Evolutionary conservation across 2,329 filamentous ascomycete genomes (phyloP).

Genomic region (Alternaria tenuissima): DNA sequence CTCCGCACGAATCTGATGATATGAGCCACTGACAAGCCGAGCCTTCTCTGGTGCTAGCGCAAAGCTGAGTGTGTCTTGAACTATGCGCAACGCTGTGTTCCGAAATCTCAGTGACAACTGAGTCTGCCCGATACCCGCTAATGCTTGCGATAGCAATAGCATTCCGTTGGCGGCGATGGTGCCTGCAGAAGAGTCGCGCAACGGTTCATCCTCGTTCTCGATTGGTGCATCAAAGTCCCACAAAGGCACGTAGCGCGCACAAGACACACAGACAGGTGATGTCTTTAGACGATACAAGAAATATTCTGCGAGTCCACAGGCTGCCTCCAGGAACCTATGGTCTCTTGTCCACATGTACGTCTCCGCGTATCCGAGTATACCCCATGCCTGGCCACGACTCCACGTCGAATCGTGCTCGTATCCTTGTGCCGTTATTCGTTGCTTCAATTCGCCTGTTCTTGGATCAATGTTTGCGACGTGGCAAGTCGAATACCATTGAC

Average conservation of each 20-base stretch:
- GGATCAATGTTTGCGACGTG: conserved; percentile 57
- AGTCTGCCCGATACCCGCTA: conserved; percentile 45
- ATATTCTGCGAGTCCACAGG: conserved; percentile 54
- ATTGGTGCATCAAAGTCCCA: conserved; percentile 61
- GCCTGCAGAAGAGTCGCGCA: conserved; percentile 54
- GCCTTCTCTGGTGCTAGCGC: conserved; percentile 37
- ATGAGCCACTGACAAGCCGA: conserved; percentile 19
- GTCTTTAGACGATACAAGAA: conserved; percentile 53
- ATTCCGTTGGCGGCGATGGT: conserved; percentile 53
- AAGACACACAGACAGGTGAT: conserved; percentile 18
- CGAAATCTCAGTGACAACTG: conserved; percentile 30
- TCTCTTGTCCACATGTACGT: conserved; percentile 54
- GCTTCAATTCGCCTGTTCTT: conserved; percentile 44
- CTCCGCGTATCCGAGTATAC: conserved; percentile 55
- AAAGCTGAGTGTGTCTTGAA: conserved; percentile 32
- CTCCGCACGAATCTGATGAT: conserved; percentile 22
- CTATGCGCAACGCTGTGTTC: conserved; percentile 24
- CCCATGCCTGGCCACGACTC: conserved; percentile 58
- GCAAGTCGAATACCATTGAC: conserved; percentile 41
- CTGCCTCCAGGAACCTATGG: conserved; percentile 50
- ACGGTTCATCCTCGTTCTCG: conserved; percentile 31
- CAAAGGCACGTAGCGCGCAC: conserved; percentile 47
- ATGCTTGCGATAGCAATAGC: conserved; percentile 26
- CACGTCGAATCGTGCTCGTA: conserved; percentile 53
- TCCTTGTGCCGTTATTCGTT: conserved; percentile 55